Evolutionary conservation across 805 yeast species (phyloP), one percentile per base, ranked within the genome.

Genomic region (Candida maris): DNA sequence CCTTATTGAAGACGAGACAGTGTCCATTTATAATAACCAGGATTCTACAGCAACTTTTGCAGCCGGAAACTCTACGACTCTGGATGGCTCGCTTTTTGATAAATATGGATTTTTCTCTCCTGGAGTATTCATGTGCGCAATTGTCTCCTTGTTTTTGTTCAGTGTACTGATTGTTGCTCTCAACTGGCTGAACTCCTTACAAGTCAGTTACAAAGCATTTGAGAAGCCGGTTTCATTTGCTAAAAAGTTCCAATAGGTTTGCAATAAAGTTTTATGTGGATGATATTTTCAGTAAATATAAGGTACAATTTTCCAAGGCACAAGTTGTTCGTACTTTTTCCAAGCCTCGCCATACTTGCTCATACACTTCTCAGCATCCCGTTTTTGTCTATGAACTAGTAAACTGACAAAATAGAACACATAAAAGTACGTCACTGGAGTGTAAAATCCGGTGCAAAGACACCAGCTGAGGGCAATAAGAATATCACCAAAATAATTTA

Each of bases 401-500:
- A 93, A 71, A 4, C 79, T 67, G 1, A 85, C 91, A 64, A 93
- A 93, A 62, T 86, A 93, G 15, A 82, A 56, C 25, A 83, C 81
- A 56, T 86, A 93, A 63, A 85, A 93, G 56, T 91, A 93, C 0
- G 97, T 86, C 52, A 91, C 66, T 4, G 86, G 82, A 1, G 95
- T 81, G 41, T 68, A 69, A 49, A 80, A 75, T 8, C 95, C 95
- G 2, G 97, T 86, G 7, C 95, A 81, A 45, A 93, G 67, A 60
- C 96, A 87, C 95, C 96, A 91, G 30, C 94, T 78, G 67, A 85
- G 70, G 0, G 96, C 86, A 54, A 88, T 80, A 27, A 93, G 57
- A 89, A 96, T 87, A 65, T 93, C 98, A 28, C 98, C 98, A 40
- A 89, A 73, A 62, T 93, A 93, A 57, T 93, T 93, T 56, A 86